phyloP scores from a whole-genome alignment of 176 grass and related monocot species.

The Bothriochloa decipiens region DNA sequence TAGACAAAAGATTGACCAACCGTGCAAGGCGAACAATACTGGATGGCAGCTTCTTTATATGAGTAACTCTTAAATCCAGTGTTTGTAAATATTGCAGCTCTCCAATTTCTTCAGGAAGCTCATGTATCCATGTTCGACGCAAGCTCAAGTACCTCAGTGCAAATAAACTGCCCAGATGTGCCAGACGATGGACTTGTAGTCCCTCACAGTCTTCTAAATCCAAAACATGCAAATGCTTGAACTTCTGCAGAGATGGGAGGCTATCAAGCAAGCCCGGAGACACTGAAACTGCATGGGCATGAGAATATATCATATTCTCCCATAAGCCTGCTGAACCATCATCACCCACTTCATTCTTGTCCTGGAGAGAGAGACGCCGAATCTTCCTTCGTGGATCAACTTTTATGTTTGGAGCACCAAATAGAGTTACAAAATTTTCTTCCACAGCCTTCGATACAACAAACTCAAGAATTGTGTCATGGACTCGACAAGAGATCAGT shows the following conservation, averaged over 20 bases:
- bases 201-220: not conserved
- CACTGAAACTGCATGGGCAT: not conserved
- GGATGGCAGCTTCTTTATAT: not conserved
- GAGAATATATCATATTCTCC: too few species aligned
- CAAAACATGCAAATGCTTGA: not conserved
- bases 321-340: too few species aligned
- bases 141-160: not conserved
- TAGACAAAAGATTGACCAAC: not conserved
- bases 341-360: too few species aligned
- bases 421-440: too few species aligned
- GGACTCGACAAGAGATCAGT: too few species aligned
- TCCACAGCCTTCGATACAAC: too few species aligned
- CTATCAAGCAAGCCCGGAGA: not conserved
- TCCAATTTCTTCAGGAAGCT: conserved; percentile 8
- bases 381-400: too few species aligned
- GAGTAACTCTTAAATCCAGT: not conserved
- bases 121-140: not conserved
- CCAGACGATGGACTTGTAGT: not conserved
- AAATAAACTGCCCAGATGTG: not conserved
- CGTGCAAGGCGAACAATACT: not conserved
- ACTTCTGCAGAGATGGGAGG: not conserved
- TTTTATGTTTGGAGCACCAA: too few species aligned
- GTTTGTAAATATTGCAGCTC: not conserved
- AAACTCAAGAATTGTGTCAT: too few species aligned
- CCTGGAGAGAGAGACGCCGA: too few species aligned